Evolutionary conservation across 805 yeast genomes (phyloP), one percentile per base, ranked within the genome.

Genomic region (Wickerhamiella spandovensis): DNA sequence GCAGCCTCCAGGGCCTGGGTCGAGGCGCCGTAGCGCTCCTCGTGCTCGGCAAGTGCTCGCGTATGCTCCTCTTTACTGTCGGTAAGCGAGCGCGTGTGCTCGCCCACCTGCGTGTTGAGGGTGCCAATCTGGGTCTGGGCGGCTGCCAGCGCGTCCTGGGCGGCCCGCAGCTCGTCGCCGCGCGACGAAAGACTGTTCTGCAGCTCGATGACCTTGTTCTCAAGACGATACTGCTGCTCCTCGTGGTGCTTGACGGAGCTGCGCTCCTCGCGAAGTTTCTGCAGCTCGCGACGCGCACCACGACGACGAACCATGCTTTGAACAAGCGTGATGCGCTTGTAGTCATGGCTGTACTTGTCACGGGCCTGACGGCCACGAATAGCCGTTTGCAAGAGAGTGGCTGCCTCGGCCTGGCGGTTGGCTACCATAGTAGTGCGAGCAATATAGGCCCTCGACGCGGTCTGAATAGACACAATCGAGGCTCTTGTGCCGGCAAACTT

Each of bases 141-240:
- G 2, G 46, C 49, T 10, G 48, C 44, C 8, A 51, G 49, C 10
- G 54, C 52, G 18, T 45, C 51, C 38, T 49, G 47, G 13, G 50
- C 32, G 7, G 50, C 42, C 9, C 44, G 39, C n/a, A 56, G 47
- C 48, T 52, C 43, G 23, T 49, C 55, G 32, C 28, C 45, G 21
- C 32, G 43, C 24, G n/a, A 23, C 17, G 43, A 18, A 12, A 47
- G 43, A 35, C 51, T 48, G 62, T 90, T 94, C 3, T 97, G 90
- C 58, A 92, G 77, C 67, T 89, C 95, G 56, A 92, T 88, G n/a
- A 94, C 97, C 73, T 94, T 92, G 68, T 92, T 92, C 67, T 92
- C 99, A 61, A 94, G 76, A 64, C 84, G 79, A 69, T 87, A 92
- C 60, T 95, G 88, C 39, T 86, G 95, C 65, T 90, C 95, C 67